These are phyloP conservation scores for Arthrobotrys megalospora DNA, from an alignment of 2,329 filamentous ascomycete genomes.

Conservation along the genomic window DNA sequence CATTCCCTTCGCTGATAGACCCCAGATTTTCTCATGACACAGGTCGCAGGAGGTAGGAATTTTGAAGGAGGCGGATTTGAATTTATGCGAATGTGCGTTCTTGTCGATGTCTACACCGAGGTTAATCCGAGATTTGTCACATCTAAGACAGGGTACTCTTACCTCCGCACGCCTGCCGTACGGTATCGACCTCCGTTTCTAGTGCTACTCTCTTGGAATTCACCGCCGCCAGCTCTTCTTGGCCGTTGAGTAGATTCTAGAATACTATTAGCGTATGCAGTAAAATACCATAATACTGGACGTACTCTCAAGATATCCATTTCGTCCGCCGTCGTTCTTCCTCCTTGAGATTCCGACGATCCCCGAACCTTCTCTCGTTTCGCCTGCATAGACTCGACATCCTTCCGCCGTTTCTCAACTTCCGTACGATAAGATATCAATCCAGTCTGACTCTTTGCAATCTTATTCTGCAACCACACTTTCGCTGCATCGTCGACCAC, in stretches of 20 bases:
- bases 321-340: conserved; percentile 71
- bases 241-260: conserved; percentile 62
- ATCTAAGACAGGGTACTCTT: conserved; percentile 7
- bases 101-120: conserved; percentile 80
- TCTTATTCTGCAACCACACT: conserved; percentile 89
- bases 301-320: conserved; percentile 63
- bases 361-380: conserved; percentile 84
- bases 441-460: conserved; percentile 90
- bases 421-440: conserved; percentile 84
- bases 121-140: background rate
- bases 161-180: conserved; percentile 85
- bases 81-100: conserved; percentile 94
- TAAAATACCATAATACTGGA: background rate
- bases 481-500: conserved; percentile 88
- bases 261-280: background rate
- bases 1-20: conserved; percentile 93
- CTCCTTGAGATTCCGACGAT: conserved; percentile 74
- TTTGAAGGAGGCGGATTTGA: conserved; percentile 99
- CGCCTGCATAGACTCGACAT: conserved; percentile 87
- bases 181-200: conserved; percentile 93
- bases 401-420: conserved; percentile 80
- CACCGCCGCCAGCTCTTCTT: conserved; percentile 83
- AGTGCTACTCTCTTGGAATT: conserved; percentile 88
- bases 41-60: conserved; percentile 98
- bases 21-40: conserved; percentile 97